Evolutionary conservation across 352 stramenopile genomes (phyloP), one percentile per base, ranked within the genome.

Genomic region (Phytophthora cryptogea): DNA sequence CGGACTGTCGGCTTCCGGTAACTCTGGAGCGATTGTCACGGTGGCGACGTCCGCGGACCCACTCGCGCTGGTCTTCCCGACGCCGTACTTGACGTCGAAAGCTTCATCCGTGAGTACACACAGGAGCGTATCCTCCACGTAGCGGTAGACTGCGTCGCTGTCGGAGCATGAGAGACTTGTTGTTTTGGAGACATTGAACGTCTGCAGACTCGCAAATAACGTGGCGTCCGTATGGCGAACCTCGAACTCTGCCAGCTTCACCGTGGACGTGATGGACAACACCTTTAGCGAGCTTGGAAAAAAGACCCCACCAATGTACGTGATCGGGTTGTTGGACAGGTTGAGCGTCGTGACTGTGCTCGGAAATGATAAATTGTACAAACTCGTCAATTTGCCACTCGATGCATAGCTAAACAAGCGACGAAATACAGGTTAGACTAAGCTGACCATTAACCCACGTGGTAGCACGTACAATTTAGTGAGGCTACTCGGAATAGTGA

Each of bases 41-140:
- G 26, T 23, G 6, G 41, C 31, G 2, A 35, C 45, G n/a, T 54
- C 47, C 26, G 46, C 8, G 8, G 49, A 57, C 4, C 52, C 58
- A 20, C 59, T 61, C 5, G 44, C 17, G 31, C 48, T 72, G 37
- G 27, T 49, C 4, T 23, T 33, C 5, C 33, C 41, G n/a, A 49
- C 35, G 2, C 61, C 64, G 16, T 80, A 80, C 36, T 83, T 83
- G 42, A 8, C 27, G 7, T 63, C 52, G 27, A 83, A 83, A 1
- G 51, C 43, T 11, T 68, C 59, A 45, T 83, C 68, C n/a, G 68
- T 11, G 23, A 83, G 45, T 20, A 80, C 71, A 39, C 71, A 83
- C 1, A 83, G 52, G 65, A 83, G 51, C n/a, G 74, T 80, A 32
- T 79, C 47, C 17, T 72, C 40, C 23, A 83, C 68, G 28, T 73